Evolutionary conservation across 345 rosid genomes (phyloP).

Genomic region (Salix suchowensis): DNA sequence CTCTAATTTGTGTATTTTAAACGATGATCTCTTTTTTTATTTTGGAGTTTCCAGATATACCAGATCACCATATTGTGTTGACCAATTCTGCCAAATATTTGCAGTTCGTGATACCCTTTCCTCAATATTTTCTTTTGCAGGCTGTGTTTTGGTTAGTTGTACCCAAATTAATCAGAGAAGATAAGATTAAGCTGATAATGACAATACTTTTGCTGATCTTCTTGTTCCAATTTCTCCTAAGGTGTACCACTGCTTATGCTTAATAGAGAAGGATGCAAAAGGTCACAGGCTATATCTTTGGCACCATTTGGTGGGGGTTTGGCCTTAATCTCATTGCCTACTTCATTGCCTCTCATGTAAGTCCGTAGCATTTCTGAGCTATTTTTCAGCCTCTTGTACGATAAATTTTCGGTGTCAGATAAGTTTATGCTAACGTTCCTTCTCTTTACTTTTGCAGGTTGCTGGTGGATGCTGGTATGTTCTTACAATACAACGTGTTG

Average conservation of each 20-base stretch:
- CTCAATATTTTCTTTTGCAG: conserved; percentile 33
- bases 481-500: conserved; percentile 73
- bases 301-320: conserved; percentile 98
- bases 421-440: not conserved
- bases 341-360: conserved; percentile 86
- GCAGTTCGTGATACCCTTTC: too few relatives aligned
- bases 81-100: too few relatives aligned
- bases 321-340: conserved; percentile 86
- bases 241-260: conserved; percentile 69
- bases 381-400: not conserved
- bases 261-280: conserved; percentile 80
- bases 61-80: too few relatives aligned
- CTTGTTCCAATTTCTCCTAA: conserved; percentile 66
- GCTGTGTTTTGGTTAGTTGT: conserved; percentile 70
- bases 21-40: not conserved
- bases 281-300: conserved; percentile 89
- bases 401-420: not conserved
- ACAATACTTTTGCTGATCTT: conserved; percentile 51
- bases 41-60: too few relatives aligned
- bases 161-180: conserved; percentile 63
- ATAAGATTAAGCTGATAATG: conserved; percentile 57
- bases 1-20: too few relatives aligned
- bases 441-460: conserved; percentile 36
- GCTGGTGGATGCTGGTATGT: conserved; percentile 97
- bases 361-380: not conserved